Base-by-base conservation (phyloP, 2,329 filamentous ascomycete species). In the Alternaria alternata region DNA sequence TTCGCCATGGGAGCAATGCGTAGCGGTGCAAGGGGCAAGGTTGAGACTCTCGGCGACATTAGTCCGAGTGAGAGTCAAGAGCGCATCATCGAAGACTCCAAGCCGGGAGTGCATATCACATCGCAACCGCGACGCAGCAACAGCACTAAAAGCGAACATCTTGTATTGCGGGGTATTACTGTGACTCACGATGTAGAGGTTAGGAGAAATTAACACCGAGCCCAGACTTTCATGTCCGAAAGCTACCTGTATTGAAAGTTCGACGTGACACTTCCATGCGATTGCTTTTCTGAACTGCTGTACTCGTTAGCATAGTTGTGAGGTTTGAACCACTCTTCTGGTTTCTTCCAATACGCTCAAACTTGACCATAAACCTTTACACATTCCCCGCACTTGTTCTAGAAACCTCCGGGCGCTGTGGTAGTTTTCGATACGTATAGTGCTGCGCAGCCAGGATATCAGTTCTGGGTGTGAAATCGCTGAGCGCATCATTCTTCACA, bases 11-110 rank as follows among this genome's bases (percentile, higher is more conserved):
- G 55, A 0, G 51, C 48, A 3, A 32, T 64, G n/a, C 63, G 57
- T 24, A 54, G 18, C 28, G 46, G 30, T 16, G 22, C 9, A 18
- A 65, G 43, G n/a, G 49, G 54, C 2, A 49, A 36, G n/a, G 16
- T 36, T 11, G 55, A 58, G 28, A 56, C 47, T 4, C 61, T 63
- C 42, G 57, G 28, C 11, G 52, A 54, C 3, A 55, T 59, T 14
- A 67, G 62, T 41, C 59, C 62, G 5, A 64, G 55, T 12, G 64
- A 67, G 24, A 67, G 62, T 39, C 62, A 67, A 49, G 62, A 64
- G 43, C 49, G 48, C 12, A 67, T 65, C 20, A 57, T 67, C 14
- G 54, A 47, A 18, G 42, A 38, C 1, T 12, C 30, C 1, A 65
- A 63, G 22, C 41, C 48, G 5, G 41, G 32, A 11, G 52, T 30